phyloP scores from a whole-genome alignment of 345 rosid genomes.

The Salix udensis region DNA sequence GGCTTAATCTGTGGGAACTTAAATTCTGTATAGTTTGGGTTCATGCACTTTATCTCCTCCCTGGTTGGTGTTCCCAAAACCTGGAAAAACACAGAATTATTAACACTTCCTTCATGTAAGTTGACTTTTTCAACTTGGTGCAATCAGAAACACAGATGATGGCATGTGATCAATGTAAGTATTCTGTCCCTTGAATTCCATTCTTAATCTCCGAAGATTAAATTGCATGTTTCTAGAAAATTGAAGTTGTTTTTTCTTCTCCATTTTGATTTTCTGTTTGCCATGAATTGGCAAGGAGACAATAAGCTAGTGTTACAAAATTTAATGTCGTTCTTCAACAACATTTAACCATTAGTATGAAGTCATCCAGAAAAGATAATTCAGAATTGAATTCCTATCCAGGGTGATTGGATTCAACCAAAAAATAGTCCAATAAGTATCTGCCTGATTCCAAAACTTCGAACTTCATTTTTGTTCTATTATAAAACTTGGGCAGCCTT shows the following conservation, averaged over 20 bases:
- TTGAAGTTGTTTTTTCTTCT: background rate
- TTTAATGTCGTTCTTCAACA: conserved; percentile 1
- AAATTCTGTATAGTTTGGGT: conserved; percentile 88
- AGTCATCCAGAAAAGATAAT: conserved; percentile 2
- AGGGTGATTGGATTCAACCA: background rate
- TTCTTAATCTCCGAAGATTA: background rate
- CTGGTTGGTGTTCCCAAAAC: conserved; percentile 95
- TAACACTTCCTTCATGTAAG: background rate
- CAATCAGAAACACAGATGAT: background rate
- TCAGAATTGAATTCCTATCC: background rate
- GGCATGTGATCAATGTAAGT: background rate
- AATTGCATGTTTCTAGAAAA: background rate
- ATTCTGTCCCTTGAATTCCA: background rate
- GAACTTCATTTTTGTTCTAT: conserved; percentile 1
- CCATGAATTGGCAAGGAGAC: background rate
- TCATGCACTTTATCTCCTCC: conserved; percentile 99
- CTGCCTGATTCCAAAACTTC: background rate
- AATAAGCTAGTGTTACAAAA: background rate
- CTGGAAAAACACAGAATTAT: conserved; percentile 22
- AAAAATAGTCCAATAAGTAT: background rate
- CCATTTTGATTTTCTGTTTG: background rate
- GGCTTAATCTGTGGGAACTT: conserved; percentile 94
- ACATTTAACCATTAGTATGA: background rate
- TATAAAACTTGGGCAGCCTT: background rate
- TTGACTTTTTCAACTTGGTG: background rate